Evolutionary conservation across 2,329 filamentous ascomycete genomes (phyloP), one percentile per base, ranked within the genome.

Genomic region (Lomentospora prolificans): DNA sequence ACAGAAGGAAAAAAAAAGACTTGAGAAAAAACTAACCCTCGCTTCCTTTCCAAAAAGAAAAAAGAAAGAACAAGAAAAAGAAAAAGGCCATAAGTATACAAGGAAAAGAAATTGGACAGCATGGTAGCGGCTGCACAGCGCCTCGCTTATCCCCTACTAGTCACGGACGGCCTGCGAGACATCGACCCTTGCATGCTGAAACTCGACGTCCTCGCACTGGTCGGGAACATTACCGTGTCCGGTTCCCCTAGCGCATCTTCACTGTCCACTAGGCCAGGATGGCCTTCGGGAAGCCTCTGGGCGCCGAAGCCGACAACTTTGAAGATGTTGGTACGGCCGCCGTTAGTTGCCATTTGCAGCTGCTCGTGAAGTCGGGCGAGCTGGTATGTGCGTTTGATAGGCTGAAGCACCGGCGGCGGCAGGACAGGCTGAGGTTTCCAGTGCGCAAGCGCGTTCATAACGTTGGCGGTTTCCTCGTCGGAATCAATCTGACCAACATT

Each of bases 391-490:
- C 81, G 75, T 62, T 79, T 80, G 57, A 86, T 83, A 3, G 83
- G 82, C 4, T 75, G 71, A 60, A 85, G 80, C 2, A 81, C 66
- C 3, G 74, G 80, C 65, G 88, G 84, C 6, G 84, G 82, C 27
- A 89, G 79, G 3, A 95, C 73, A 0, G 92, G 91, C 60, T 86
- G 84, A 0, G 92, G 91, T 46, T 84, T 84, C 72, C 89, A 90
- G 55, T 84, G 82, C 24, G 84, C 77, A 55, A 92, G 79, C 6
- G 89, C 88, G 30, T 80, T 77, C 90, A 97, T 96, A 53, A 97
- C 89, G 0, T 86, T 80, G 51, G 90, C 86, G 53, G 89, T 90
- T 70, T 99, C 94, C 73, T 97, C 94, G 66, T 99, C 94, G 2
- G 89, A 94, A 69, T 99, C 94, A 36, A 99, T 82, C 1, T 89